Percentiles rank a stretch among this genome's conserved stretches.
phyloP scores from a whole-genome alignment of 768 basidiomycete species.

The Lentinula sp. region DNA sequence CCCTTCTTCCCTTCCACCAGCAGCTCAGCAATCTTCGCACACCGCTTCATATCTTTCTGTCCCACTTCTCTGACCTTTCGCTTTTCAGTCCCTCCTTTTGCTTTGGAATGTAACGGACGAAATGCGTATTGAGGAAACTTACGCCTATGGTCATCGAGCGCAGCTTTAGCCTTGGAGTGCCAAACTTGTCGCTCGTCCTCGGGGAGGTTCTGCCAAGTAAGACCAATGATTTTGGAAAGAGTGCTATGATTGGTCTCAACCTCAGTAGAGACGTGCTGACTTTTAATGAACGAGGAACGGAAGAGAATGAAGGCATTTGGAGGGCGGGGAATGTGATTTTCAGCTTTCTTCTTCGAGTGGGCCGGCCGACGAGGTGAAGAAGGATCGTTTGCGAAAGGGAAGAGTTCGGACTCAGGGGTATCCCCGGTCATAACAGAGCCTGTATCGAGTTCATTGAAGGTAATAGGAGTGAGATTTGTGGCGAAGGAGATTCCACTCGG shows the following conservation, averaged over 20 bases:
- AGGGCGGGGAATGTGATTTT: conserved; percentile 75
- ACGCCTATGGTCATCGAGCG: conserved; percentile 68
- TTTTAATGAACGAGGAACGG: conserved; percentile 77
- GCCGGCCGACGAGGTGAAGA: conserved; percentile 36
- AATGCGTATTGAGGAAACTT: conserved; percentile 76
- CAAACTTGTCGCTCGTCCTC: conserved; percentile 72
- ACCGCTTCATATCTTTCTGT: conserved; percentile 57
- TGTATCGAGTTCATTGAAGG: conserved; percentile 45
- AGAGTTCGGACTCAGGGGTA: conserved; percentile 42
- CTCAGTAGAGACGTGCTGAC: conserved; percentile 66
- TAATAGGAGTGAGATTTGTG: conserved; percentile 50
- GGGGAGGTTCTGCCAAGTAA: conserved; percentile 77
- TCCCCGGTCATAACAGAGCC: conserved; percentile 24
- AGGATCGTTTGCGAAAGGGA: conserved; percentile 41
- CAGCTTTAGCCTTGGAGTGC: conserved; percentile 70
- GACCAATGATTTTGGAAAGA: conserved; percentile 77
- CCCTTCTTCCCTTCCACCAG: conserved; percentile 53
- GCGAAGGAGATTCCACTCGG: conserved; percentile 45
- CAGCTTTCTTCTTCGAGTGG: conserved; percentile 66
- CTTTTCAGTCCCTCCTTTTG: conserved; percentile 38
- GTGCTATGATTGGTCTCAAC: conserved; percentile 83
- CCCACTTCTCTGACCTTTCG: conserved; percentile 57
- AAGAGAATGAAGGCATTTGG: conserved; percentile 87
- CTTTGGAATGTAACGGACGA: conserved; percentile 49
- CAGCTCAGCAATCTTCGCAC: conserved; percentile 61